Evolutionary conservation across 345 rosid species (phyloP), one percentile per base, ranked within the genome.

Genomic region (Alliaria petiolata): DNA sequence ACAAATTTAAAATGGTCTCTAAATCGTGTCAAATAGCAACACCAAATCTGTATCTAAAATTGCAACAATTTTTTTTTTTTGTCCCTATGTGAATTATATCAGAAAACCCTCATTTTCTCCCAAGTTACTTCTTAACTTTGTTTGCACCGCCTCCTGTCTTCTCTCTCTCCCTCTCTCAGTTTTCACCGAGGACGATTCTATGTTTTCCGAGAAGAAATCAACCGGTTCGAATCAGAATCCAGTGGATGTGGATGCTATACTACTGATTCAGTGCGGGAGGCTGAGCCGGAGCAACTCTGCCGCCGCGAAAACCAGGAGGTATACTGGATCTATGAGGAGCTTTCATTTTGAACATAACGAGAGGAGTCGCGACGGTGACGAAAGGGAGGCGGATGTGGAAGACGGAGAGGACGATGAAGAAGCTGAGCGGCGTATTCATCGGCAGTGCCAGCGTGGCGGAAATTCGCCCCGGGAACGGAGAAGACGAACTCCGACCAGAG

Each of bases 401-500:
- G 77, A 77, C 12, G 86, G 62, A 4, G 85, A 78, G 7, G 82
- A 71, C 12, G 88, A 69, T 14, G 87, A 71, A 19, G 84, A 57
- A 47, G 73, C 71, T 3, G 82, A 77, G 47, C 55, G 56, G 45
- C 77, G 81, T 69, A 84, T 76, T 63, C 84, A 83, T 38, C 82
- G 86, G n/a, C 85, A 76, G 4, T 85, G 87, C 12, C 82, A 82
- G 16, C 82, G 91, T 50, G 85, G 82, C 4, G 80, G 87, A 0
- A 76, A 80, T 12, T 76, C 84, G 26, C 76, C 76, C 53, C 76
- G 85, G 10, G 83, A 85, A 11, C 84, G 91, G 69, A 85, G 99
- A 82, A 83, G 97, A 62, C 82, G 97, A 76, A 95, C 99, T 1
- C 99, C 97, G 10, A 93, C 97, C 46, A 85, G 96, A 68, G 98